Evolutionary conservation across 768 basidiomycete genomes (phyloP), one percentile per base, ranked within the genome.

Genomic region (Termitomyces sp.): DNA sequence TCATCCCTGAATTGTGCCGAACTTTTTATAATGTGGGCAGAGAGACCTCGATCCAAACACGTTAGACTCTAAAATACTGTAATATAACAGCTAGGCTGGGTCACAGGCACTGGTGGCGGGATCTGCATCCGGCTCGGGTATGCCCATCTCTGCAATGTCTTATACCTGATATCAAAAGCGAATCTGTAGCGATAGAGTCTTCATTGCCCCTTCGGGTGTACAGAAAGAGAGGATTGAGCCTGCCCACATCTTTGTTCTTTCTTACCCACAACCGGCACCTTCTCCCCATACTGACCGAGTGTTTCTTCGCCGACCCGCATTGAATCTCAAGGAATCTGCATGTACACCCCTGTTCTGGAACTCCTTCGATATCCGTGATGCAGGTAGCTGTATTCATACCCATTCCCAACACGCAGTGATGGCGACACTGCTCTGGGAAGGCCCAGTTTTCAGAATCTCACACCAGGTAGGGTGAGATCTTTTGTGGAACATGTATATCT

Each of bases 261-360:
- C 91, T 0, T 94, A 83, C 65, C 88, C 88, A 0, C 87, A 87
- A 67, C 68, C 77, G 1, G 70, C 76, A 4, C 76, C 83, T 2
- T 80, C 84, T 37, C 85, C 83, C 1, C 80, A 86, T 61, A 76
- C 83, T 10, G 86, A 90, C 66, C 81, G 92, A 53, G 76, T 86
- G 54, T 92, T 93, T 70, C 81, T 94, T 51, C 82, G 92, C 52
- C 84, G 86, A 27, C 92, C 93, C 10, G 74, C 76, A 12, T 68
- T 76, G 59, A 81, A 84, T 57, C 77, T 94, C 59, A 93, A 90
- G 64, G 91, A 94, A 65, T 90, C 88, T 1, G 89, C 89, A 0
- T 94, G 93, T 69, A 94, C 92, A 0, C 93, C 93, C 13, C 75
- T 94, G 16, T 95, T 95, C 76, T 94, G 90, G 90, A 93, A 92